These are phyloP conservation scores for Podaxis pistillaris DNA, from an alignment of 768 basidiomycete genomes.

Conservation along the genomic window DNA sequence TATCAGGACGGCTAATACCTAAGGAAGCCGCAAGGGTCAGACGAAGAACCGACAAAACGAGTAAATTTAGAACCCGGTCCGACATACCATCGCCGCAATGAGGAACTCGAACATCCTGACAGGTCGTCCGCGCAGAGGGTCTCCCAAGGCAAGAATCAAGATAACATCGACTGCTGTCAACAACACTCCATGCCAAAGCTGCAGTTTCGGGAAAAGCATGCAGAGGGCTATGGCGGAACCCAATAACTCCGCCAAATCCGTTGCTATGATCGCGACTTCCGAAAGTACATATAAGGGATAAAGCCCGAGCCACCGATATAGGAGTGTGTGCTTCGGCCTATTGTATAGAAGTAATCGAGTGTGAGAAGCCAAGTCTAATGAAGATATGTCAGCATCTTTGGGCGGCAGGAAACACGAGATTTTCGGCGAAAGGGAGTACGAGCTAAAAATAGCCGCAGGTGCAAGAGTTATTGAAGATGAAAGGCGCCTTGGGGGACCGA, in stretches of 20 bases:
- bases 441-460: background rate
- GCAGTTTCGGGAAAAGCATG: constrained; percentile 66
- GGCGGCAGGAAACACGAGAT: background rate
- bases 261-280: constrained; percentile 73
- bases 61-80: background rate
- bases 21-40: background rate
- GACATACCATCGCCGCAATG: constrained; percentile 58
- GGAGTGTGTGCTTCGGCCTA: constrained; percentile 53
- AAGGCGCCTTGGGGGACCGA: background rate
- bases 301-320: constrained; percentile 57
- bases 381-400: constrained; percentile 14
- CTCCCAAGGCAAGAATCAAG: constrained; percentile 66
- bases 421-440: background rate
- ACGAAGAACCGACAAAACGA: background rate
- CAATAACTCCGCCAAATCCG: constrained; percentile 79
- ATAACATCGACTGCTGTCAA: constrained; percentile 70
- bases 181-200: constrained; percentile 70
- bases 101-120: constrained; percentile 67
- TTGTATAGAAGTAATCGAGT: constrained; percentile 65
- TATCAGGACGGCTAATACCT: constrained; percentile 71
- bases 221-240: constrained; percentile 81
- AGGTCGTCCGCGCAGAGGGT: constrained; percentile 65
- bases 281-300: constrained; percentile 66
- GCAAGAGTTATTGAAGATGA: background rate
- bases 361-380: constrained; percentile 49